Conservation (phyloP, 1,284 basidiomycete species). For the Cryptococcus wingfieldii region DNA sequence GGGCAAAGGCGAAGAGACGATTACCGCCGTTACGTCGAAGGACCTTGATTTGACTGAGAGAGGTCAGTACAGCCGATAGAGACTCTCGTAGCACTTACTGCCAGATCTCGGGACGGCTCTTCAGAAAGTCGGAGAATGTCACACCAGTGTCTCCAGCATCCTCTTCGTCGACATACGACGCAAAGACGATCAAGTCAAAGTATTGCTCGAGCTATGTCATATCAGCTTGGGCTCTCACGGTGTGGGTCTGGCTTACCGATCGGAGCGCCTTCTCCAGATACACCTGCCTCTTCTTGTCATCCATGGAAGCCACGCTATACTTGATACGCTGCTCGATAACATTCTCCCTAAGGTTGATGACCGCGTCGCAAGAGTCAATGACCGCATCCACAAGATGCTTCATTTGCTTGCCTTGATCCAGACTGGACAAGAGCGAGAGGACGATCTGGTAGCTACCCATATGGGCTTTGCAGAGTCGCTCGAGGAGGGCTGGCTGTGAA, state of each 20-base stretch:
- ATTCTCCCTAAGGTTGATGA: constrained; percentile 83
- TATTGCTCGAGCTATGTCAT: constrained; percentile 54
- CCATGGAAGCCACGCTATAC: constrained; percentile 74
- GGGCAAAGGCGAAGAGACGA: constrained; percentile 78
- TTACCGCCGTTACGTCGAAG: constrained; percentile 72
- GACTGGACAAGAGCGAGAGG: constrained; percentile 78
- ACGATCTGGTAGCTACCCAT: constrained; percentile 87
- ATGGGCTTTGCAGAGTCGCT: constrained; percentile 77
- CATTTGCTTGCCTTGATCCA: constrained; percentile 74
- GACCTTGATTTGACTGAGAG: constrained; percentile 71
- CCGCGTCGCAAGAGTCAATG: constrained; percentile 84
- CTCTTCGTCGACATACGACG: constrained; percentile 76
- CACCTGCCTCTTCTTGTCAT: constrained; percentile 55
- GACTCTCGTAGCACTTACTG: constrained; percentile 48
- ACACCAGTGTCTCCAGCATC: constrained; percentile 61
- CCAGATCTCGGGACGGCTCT: constrained; percentile 87
- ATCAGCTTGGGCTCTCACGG: not conserved
- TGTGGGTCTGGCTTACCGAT: constrained; percentile 30
- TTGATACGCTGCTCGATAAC: constrained; percentile 76
- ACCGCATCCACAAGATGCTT: constrained; percentile 84
- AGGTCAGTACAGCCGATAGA: not conserved
- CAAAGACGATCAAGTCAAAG: constrained; percentile 93
- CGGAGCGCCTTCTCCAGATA: constrained; percentile 50
- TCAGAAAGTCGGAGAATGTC: constrained; percentile 80
- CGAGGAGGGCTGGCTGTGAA: constrained; percentile 70